phyloP scores from a whole-genome alignment of 176 grass and related monocot genomes.

The Avena atlantica region DNA sequence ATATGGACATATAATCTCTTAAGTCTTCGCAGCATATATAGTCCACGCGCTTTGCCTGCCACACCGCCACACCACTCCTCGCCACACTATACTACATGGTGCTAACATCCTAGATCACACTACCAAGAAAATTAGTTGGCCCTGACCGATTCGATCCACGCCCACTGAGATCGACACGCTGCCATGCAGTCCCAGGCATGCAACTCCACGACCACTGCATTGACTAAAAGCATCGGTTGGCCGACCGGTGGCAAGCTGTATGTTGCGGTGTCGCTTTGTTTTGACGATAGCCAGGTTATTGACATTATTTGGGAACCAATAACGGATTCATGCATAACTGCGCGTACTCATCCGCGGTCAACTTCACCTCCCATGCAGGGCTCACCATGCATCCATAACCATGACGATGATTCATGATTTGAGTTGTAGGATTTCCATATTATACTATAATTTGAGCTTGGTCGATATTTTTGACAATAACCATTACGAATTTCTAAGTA shows the following conservation, averaged over 20 bases:
- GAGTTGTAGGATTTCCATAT: no score
- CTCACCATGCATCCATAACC: no score
- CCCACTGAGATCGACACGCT: slow-evolving; percentile 26
- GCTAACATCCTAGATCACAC: slow-evolving; percentile 1
- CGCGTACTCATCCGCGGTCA: background rate
- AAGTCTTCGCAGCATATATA: background rate
- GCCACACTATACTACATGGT: background rate
- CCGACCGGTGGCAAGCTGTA: slow-evolving; percentile 42
- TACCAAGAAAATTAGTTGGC: background rate
- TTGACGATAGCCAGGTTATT: slow-evolving; percentile 34
- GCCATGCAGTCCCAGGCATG: background rate
- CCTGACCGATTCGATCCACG: background rate
- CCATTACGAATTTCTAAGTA: no score
- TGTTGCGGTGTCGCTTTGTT: slow-evolving; percentile 31
- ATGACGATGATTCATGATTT: no score
- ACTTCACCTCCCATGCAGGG: background rate
- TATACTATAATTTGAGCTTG: no score
- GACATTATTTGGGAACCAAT: slow-evolving; percentile 32
- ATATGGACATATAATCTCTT: background rate
- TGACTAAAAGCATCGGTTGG: slow-evolving; percentile 23
- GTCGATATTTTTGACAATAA: no score
- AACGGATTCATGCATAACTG: background rate
- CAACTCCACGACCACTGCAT: background rate
- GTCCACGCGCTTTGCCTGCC: slow-evolving; percentile 9
- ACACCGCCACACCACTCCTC: background rate